A percentile compares a stretch with the other conserved stretches of the same genome.
Evolutionary conservation across 345 rosid genomes (phyloP).

Genomic region (Gossypium mustelinum): DNA sequence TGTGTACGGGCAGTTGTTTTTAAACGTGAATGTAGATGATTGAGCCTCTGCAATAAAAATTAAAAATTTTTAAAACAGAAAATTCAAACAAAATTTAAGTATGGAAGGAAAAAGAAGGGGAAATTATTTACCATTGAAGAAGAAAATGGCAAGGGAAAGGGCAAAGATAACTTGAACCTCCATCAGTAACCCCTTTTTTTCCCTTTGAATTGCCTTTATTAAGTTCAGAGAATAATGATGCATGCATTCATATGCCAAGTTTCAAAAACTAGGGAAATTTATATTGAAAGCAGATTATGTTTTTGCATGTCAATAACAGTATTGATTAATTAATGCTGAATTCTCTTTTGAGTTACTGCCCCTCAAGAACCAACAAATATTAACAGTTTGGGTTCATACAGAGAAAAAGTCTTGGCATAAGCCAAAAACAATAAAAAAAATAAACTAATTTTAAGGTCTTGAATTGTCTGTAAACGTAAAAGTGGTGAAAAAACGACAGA

Average conservation of each 20-base stretch:
- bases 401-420: neutral
- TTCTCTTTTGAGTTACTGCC: too few relatives aligned
- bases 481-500: neutral
- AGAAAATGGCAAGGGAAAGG: slow-evolving; percentile 7
- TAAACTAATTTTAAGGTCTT: too few relatives aligned
- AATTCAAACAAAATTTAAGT: neutral
- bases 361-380: too few relatives aligned
- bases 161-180: slow-evolving; percentile 4
- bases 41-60: slow-evolving; percentile 6
- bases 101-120: neutral
- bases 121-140: neutral
- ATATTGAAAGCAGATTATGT: neutral
- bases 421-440: too few relatives aligned
- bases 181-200: neutral
- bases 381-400: neutral
- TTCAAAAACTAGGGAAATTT: neutral
- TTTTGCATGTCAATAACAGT: neutral
- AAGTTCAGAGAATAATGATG: neutral
- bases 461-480: too few relatives aligned
- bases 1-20: slow-evolving; percentile 41
- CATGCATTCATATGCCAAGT: neutral
- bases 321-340: too few relatives aligned
- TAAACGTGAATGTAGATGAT: slow-evolving; percentile 31
- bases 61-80: neutral
- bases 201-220: neutral